Evolutionary conservation across 495 filamentous ascomycete species (phyloP), one percentile per base, ranked within the genome.

Genomic region (Neurospora discreta): DNA sequence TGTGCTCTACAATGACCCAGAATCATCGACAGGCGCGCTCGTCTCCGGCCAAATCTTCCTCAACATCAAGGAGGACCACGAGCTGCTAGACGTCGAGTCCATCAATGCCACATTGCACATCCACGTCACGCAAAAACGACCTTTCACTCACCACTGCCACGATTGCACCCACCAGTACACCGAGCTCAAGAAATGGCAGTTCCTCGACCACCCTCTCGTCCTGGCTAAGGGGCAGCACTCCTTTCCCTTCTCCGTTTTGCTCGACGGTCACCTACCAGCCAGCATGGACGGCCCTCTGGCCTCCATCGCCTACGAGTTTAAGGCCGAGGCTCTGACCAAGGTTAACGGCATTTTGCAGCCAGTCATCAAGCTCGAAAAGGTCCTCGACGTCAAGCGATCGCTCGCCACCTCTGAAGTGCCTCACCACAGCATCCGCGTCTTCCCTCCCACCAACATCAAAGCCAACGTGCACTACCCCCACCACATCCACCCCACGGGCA

Each of bases 401-500:
- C 85, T 98, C 26, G 78, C 82, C 41, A 78, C 82, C 6, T 77
- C 84, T 70, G 85, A 86, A 41, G 78, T 85, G 4, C 93, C 94
- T 3, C 89, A 91, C 71, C 89, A 92, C 78, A 94, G 91, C 20
- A 88, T 96, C 68, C 94, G 95, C 75, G 90, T 98, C 73, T 99
- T 99, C 82, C 95, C 95, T 41, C 95, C 95, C 0, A 99, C 95
- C 71, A 94, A 94, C 78, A 89, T 99, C 72, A 93, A 91, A 68
- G 92, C 93, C 44, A 89, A 88, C 75, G 89, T 95, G 74, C 87
- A 92, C 70, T 89, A 95, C 42, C 90, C 93, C 11, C 87, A 91
- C 23, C 87, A 96, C 69, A 89, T 98, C 58, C 90, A 98, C 82
- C 94, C 95, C 15, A 92, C 95, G 68, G 93, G 93, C 77, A 90